Evolutionary conservation across 1,284 basidiomycete species (phyloP).

Genomic region (Entoloma clypeatum): DNA sequence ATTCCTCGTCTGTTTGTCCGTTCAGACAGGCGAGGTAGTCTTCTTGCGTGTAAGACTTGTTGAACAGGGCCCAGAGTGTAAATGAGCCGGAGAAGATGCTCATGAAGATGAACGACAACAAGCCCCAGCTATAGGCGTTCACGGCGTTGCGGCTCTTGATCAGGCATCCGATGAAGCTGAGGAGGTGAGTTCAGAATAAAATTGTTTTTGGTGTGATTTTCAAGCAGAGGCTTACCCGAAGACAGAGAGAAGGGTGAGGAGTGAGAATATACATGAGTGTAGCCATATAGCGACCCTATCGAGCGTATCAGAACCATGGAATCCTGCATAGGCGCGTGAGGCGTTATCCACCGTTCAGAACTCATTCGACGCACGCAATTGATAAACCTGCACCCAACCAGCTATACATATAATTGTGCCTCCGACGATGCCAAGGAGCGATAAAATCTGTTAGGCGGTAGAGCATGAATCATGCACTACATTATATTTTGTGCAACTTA

Average conservation of each 20-base stretch:
- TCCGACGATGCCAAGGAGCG: slow-evolving; percentile 40
- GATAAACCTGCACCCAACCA: slow-evolving; percentile 41
- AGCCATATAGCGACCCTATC: slow-evolving; percentile 46
- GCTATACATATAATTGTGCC: slow-evolving; percentile 39
- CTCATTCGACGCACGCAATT: slow-evolving; percentile 29
- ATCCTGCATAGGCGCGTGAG: slow-evolving; percentile 12
- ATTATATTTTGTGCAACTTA: slow-evolving; percentile 28
- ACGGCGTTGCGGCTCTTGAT: slow-evolving; percentile 45
- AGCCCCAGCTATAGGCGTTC: slow-evolving; percentile 41
- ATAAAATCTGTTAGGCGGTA: slow-evolving; percentile 33
- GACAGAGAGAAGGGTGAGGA: slow-evolving; percentile 45
- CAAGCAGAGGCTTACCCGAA: slow-evolving; percentile 42
- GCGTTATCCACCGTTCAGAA: background rate
- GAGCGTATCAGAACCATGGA: slow-evolving; percentile 28
- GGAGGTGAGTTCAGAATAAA: slow-evolving; percentile 1
- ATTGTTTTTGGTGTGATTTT: background rate
- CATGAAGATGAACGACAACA: slow-evolving; percentile 44
- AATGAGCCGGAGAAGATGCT: slow-evolving; percentile 44
- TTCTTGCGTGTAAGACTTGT: slow-evolving; percentile 29
- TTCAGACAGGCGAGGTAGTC: slow-evolving; percentile 34
- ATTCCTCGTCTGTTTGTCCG: slow-evolving; percentile 26
- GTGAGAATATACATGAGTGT: slow-evolving; percentile 42
- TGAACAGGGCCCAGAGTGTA: slow-evolving; percentile 44
- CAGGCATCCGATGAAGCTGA: slow-evolving; percentile 47
- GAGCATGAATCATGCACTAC: background rate